A percentile compares a stretch with the other conserved stretches of the same genome.
These are phyloP conservation scores for Sordaria brevicollis DNA, from an alignment of 495 filamentous ascomycete genomes.

Conservation along the genomic window DNA sequence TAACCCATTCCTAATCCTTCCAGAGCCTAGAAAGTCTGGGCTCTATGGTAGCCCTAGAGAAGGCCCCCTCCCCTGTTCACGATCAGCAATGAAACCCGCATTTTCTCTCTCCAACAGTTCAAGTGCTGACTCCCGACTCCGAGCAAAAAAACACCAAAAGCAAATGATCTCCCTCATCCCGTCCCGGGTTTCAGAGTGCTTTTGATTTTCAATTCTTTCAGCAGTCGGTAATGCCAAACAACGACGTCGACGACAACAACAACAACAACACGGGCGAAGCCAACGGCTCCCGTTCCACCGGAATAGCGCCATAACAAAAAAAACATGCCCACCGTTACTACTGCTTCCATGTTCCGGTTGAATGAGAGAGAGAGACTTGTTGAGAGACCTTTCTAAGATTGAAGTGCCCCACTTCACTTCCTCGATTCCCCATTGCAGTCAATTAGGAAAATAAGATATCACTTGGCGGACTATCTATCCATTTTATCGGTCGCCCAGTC, in stretches of 20 bases:
- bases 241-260: neutral
- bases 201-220: neutral
- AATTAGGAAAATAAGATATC: neutral
- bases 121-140: too few species aligned
- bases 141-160: neutral
- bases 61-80: too few species aligned
- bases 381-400: neutral
- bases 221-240: neutral
- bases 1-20: too few species aligned
- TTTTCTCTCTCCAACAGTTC: too few species aligned
- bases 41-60: too few species aligned
- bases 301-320: neutral
- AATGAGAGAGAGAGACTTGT: neutral
- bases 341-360: neutral
- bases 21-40: too few species aligned
- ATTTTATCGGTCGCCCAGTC: neutral
- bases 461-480: neutral
- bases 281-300: neutral
- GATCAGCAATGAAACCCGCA: too few species aligned
- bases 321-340: neutral
- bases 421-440: neutral
- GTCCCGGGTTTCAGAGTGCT: neutral
- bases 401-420: neutral
- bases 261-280: neutral
- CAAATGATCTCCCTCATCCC: neutral